phyloP scores from a whole-genome alignment of 1,284 basidiomycete species.

The Leucoagaricus sp. region DNA sequence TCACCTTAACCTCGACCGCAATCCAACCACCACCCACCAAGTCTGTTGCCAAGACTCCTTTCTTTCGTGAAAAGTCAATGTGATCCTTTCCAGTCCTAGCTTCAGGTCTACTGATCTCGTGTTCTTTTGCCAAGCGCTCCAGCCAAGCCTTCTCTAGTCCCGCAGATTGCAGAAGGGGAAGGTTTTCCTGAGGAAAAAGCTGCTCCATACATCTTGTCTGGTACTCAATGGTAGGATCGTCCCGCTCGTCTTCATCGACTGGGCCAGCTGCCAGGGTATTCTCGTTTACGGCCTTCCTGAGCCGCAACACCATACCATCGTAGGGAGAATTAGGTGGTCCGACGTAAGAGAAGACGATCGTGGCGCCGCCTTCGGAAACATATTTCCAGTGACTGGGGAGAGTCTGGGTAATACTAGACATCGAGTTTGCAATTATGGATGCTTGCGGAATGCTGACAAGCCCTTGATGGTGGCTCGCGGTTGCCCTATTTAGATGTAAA shows the following conservation, averaged over 20 bases:
- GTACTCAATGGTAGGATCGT: constrained; percentile 64
- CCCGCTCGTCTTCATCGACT: constrained; percentile 40
- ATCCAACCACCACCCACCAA: constrained; percentile 63
- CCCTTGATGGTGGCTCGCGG: too few species aligned
- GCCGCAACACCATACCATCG: constrained; percentile 67
- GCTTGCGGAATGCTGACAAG: too few species aligned
- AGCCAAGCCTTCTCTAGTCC: constrained; percentile 66
- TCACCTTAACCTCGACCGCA: constrained; percentile 87
- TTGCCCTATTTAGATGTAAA: too few species aligned
- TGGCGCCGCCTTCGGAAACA: constrained; percentile 87
- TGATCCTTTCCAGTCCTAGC: constrained; percentile 53
- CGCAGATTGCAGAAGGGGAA: constrained; percentile 59
- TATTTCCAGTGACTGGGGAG: constrained; percentile 75
- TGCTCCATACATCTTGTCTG: constrained; percentile 59
- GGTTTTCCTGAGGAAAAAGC: constrained; percentile 57
- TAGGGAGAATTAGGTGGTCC: constrained; percentile 55
- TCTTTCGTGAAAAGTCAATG: constrained; percentile 57
- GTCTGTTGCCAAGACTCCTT: constrained; percentile 74
- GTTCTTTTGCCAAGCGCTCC: constrained; percentile 44
- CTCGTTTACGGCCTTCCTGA: constrained; percentile 55
- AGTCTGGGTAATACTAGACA: constrained; percentile 38
- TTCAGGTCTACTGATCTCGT: constrained; percentile 54
- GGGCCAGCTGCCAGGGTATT: constrained; percentile 6
- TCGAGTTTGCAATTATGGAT: too few species aligned
- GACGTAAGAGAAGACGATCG: constrained; percentile 81